Evolutionary conservation across 768 basidiomycete genomes (phyloP).

Genomic region (Agaricus sinodeliciosus): DNA sequence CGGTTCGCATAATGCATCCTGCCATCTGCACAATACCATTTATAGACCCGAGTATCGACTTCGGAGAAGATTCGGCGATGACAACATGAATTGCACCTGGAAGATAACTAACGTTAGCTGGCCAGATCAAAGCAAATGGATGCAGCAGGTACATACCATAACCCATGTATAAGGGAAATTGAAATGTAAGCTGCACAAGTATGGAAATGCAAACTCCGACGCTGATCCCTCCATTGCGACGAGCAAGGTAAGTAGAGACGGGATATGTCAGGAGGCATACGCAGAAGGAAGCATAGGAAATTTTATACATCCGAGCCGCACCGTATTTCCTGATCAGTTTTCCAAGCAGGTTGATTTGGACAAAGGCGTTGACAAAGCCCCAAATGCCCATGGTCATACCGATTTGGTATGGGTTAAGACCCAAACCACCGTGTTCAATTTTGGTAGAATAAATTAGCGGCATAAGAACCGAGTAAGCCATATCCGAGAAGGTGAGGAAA

Average conservation of each 20-base stretch:
- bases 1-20: constrained; percentile 38
- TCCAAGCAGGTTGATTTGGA: constrained; percentile 48
- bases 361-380: constrained; percentile 43
- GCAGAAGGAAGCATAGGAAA: constrained; percentile 22
- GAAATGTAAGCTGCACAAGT: constrained; percentile 26
- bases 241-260: constrained; percentile 25
- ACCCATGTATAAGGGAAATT: constrained; percentile 22
- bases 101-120: background rate
- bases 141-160: constrained; percentile 25
- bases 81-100: constrained; percentile 42
- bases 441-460: constrained; percentile 53
- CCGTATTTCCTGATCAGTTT: constrained; percentile 47
- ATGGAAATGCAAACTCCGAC: constrained; percentile 24
- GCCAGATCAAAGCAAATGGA: background rate
- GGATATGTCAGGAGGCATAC: constrained; percentile 27
- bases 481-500: constrained; percentile 32
- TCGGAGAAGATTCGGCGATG: constrained; percentile 33
- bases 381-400: constrained; percentile 46
- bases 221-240: constrained; percentile 23
- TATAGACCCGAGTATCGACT: constrained; percentile 39
- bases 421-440: constrained; percentile 54
- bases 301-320: constrained; percentile 39
- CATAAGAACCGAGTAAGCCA: constrained; percentile 27
- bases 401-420: constrained; percentile 54
- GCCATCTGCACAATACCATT: constrained; percentile 53